Evolutionary conservation across 306 rosid genomes (phyloP).

Genomic region (Biancaea sappan): DNA sequence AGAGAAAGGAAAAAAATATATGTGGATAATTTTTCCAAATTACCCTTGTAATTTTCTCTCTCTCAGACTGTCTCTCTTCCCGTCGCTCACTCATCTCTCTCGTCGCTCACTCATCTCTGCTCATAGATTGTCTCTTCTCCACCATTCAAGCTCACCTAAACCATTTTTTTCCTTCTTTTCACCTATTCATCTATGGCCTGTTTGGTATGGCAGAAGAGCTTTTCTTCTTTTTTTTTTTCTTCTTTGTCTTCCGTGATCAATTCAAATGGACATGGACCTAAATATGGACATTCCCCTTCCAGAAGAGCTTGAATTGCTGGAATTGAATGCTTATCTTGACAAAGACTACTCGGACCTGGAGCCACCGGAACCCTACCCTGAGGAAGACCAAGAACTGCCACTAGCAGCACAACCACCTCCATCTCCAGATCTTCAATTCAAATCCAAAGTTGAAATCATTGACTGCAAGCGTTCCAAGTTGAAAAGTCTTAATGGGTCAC

Average conservation of each 20-base stretch:
- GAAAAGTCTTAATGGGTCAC: slow-evolving; percentile 31
- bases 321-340: slow-evolving; percentile 49
- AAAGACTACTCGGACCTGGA: slow-evolving; percentile 50
- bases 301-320: slow-evolving; percentile 86
- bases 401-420: background rate
- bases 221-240: too few relatives aligned
- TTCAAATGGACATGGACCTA: slow-evolving; percentile 49
- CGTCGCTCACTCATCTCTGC: too few relatives aligned
- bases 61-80: too few relatives aligned
- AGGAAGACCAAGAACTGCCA: slow-evolving; percentile 27
- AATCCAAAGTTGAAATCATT: slow-evolving; percentile 32
- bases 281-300: slow-evolving; percentile 76
- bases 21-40: too few relatives aligned
- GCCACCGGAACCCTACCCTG: slow-evolving; percentile 45
- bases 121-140: too few relatives aligned
- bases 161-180: too few relatives aligned
- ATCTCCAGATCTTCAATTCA: slow-evolving; percentile 29
- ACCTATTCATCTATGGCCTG: too few relatives aligned
- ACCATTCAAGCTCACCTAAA: too few relatives aligned
- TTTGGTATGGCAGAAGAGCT: too few relatives aligned
- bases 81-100: too few relatives aligned
- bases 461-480: slow-evolving; percentile 62
- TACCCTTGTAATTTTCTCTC: too few relatives aligned
- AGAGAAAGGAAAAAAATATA: too few relatives aligned
- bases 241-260: background rate